Evolutionary conservation across 1,284 basidiomycete species (phyloP), one percentile per base, ranked within the genome.

Genomic region (Malassezia caprae): DNA sequence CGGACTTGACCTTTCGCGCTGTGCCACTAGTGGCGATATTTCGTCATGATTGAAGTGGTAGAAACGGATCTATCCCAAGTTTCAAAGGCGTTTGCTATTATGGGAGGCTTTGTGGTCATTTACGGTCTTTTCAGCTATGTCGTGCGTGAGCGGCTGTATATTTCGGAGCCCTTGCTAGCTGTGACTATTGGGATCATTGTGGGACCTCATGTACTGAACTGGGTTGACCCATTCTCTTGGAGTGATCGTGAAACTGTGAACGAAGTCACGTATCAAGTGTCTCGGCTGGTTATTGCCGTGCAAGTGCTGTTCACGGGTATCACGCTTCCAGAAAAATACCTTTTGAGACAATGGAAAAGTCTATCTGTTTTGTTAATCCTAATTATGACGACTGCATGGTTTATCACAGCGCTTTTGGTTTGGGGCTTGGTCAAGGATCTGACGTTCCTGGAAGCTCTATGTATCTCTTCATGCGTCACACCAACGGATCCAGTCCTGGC

Each of bases 311-410:
- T 77, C 51, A 73, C 72, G 4, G 77, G 77, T 12, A 77, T 78
- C 51, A 61, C 67, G 17, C 58, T 78, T 4, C 77, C 76, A 0
- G 67, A 68, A 50, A 67, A 70, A 21, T 73, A 75, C 26, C 57
- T 75, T 2, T 63, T 62, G 58, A 64, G 63, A 35, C 64, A 74
- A 23, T 67, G 59, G 51, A 43, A 64, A 26, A 75, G 73, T 8
- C 64, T 78, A 30, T 42, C 46, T 32, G 66, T 76, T 8, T 60
- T 78, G 32, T 65, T 78, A 8, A 48, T 72, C 8, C 63, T 67
- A 1, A 67, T 77, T 54, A 78, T 78, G 77, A 76, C 75, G 2
- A 69, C 63, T 10, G 74, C 72, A 17, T 78, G 77, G 77, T 74
- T 78, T 48, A 59, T 72, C 13, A 68, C 69, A 1, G 75, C 70